Percentiles rank a stretch among this genome's conserved stretches.
Conservation (phyloP, 495 filamentous ascomycete genomes). For the Neurospora sp. region DNA sequence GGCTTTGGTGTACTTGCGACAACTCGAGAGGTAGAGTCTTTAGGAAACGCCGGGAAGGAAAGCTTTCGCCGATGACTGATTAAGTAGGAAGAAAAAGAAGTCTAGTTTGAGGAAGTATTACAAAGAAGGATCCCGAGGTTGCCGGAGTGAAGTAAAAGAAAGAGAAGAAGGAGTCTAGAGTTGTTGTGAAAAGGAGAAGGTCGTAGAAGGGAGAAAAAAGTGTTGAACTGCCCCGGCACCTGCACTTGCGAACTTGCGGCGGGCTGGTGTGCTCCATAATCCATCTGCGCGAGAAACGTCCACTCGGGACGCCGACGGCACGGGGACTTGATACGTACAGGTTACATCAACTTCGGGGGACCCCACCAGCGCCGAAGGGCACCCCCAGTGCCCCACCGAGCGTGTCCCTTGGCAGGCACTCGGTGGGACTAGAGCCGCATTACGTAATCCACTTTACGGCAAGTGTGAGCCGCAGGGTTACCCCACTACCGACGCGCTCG, state of each 20-base stretch:
- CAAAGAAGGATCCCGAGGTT: background rate
- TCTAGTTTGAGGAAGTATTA: background rate
- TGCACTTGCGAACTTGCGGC: background rate
- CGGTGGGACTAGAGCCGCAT: background rate
- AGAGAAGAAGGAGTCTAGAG: background rate
- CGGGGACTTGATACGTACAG: background rate
- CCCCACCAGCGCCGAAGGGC: background rate
- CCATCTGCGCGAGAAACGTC: background rate
- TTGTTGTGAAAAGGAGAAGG: background rate
- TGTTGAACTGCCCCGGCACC: background rate
- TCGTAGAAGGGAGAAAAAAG: background rate
- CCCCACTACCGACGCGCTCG: constrained; percentile 5
- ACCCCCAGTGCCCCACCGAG: background rate
- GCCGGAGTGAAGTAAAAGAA: background rate
- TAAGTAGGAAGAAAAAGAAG: background rate
- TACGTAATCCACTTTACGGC: background rate
- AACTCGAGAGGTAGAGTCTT: background rate
- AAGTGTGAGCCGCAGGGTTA: background rate
- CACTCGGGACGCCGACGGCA: background rate
- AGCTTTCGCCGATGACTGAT: background rate
- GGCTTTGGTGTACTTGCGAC: background rate
- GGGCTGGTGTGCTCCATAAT: background rate
- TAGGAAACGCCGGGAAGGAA: background rate
- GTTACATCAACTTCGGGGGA: background rate
- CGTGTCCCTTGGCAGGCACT: background rate